A percentile compares a stretch with the other conserved stretches of the same genome.
Conservation (phyloP, 129 eudicot species). For the Logfia minima region DNA sequence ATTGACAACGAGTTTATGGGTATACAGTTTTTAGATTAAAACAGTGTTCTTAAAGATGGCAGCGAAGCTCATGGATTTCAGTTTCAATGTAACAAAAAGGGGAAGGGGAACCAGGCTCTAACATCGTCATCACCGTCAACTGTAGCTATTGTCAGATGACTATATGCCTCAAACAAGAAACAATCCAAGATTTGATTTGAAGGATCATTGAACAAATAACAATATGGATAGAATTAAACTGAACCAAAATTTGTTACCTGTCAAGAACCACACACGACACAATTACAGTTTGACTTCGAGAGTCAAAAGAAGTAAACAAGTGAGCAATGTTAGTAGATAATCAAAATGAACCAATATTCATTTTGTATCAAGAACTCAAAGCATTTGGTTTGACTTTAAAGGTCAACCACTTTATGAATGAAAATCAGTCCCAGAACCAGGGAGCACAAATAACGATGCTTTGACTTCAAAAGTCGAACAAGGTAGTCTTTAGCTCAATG, state of each 20-base stretch:
- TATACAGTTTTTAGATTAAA: slow-evolving; percentile 78
- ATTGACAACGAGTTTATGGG: neutral
- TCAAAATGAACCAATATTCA: slow-evolving; percentile 12
- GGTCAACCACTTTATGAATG: slow-evolving; percentile 7
- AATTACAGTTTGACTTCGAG: neutral
- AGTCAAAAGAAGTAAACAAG: neutral
- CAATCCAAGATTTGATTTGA: slow-evolving; percentile 3
- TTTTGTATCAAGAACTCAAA: neutral
- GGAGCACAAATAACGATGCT: slow-evolving; percentile 2
- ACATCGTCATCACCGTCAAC: slow-evolving; percentile 71
- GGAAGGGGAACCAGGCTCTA: slow-evolving; percentile 88
- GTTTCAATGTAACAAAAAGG: slow-evolving; percentile 79
- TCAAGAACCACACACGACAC: slow-evolving; percentile 15
- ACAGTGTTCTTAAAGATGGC: slow-evolving; percentile 88
- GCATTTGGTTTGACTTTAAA: slow-evolving; percentile 12
- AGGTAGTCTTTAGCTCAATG: neutral
- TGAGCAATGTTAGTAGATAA: neutral
- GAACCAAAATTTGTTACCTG: slow-evolving; percentile 9
- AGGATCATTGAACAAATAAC: neutral
- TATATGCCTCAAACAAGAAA: slow-evolving; percentile 38
- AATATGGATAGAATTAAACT: slow-evolving; percentile 4
- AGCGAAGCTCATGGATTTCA: slow-evolving; percentile 59
- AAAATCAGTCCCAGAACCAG: slow-evolving; percentile 16
- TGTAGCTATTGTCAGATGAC: slow-evolving; percentile 21
- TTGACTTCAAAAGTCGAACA: neutral